Evolutionary conservation across 306 rosid genomes (phyloP), one percentile per base, ranked within the genome.

Genomic region (Datisca glomerata): DNA sequence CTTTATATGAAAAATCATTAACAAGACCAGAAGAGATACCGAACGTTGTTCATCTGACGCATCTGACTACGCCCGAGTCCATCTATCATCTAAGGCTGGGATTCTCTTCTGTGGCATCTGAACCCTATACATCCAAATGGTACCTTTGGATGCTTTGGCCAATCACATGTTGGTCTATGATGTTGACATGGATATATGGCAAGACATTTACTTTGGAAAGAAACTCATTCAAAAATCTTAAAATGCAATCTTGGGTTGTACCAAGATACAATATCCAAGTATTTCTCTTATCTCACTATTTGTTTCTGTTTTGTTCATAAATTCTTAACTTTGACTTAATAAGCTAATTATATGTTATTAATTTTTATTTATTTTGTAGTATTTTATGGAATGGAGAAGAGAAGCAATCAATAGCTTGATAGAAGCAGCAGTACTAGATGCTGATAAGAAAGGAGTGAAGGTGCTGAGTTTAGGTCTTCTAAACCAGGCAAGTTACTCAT

Each of bases 61-160:
- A 82, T 40, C 47, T 82, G 8, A 78, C 81, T 0, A 71, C 74
- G 1, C 79, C 81, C 0, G 62, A 69, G 13, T 78, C 94, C 1
- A 74, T 82, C 2, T 82, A 71, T 21, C 76, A 82, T 45, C 29
- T 71, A 0, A 57, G 70, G 2, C 12, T 74, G 7, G 85, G 80
- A 2, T 74, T 77, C 57, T 72, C 93, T 3, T 18, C 51, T 18
- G 23, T 77, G 23, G 89, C 96, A 0, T 69, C 93, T 0, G 32
- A 27, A 8, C 96, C 89, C 0, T 57, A 67, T 54, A 48, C 47
- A n/a, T 39, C 81, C 13, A 64, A 57, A 6, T 74, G 81, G 85
- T 73, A 74, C 41, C 29, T 80, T 0, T 27, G 47, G 50, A 12
- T 77, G 13, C 61, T 80, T 68, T 80, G 93, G 80, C 96, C 96